Conservation (phyloP, 148 eudicot species). For the Vaccinium darrowii region DNA sequence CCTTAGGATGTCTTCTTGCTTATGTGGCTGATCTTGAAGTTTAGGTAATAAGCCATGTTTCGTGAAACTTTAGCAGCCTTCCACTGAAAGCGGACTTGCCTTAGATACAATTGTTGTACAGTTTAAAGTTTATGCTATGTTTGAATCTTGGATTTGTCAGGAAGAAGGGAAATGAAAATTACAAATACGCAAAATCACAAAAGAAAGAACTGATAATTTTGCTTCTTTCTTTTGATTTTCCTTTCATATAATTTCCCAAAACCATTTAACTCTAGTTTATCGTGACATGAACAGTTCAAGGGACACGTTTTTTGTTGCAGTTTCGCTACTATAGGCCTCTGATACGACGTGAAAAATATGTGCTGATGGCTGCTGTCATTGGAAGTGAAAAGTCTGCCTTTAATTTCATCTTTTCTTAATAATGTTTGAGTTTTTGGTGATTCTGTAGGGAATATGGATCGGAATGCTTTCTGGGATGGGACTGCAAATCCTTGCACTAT, state of each 20-base stretch:
- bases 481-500: constrained; percentile 45
- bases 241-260: not conserved
- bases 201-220: not conserved
- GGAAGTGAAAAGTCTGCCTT: not conserved
- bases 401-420: not conserved
- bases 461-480: constrained; percentile 67
- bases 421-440: not conserved
- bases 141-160: not conserved
- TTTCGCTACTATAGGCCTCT: not conserved
- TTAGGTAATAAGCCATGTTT: constrained; percentile 17
- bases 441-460: constrained; percentile 54
- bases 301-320: not conserved
- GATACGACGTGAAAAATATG: not conserved
- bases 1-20: constrained; percentile 48
- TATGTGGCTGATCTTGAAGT: constrained; percentile 43
- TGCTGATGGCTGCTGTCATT: not conserved
- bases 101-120: not conserved
- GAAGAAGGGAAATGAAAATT: not conserved
- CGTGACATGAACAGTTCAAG: not conserved
- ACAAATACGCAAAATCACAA: not conserved
- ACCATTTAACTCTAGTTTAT: not conserved
- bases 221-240: not conserved
- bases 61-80: not conserved
- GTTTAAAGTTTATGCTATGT: not conserved
- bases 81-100: not conserved